Base-by-base conservation (phyloP, 768 basidiomycete genomes). In the Peribolospora kevripleyi region DNA sequence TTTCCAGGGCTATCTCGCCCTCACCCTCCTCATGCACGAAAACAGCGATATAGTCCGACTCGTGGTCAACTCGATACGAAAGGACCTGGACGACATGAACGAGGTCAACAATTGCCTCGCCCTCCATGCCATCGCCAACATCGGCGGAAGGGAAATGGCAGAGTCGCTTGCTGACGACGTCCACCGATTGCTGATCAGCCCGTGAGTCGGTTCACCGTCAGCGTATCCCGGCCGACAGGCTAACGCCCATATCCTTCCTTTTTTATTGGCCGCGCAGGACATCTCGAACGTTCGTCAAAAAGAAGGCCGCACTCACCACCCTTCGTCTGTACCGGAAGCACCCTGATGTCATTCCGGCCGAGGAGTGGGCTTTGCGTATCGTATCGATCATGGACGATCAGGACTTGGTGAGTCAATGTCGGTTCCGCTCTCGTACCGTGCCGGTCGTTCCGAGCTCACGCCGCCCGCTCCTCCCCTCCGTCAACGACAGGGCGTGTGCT, bases 91-190 rank as follows among this genome's bases (percentile, higher is more conserved):
- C 59, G 83, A 84, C 59, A 84, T 84, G 62, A 84, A 83, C 63
- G 93, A 97, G 66, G 75, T 93, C 59, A 83, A 83, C 68, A 97
- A 95, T 63, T 97, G 93, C 63, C 74, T 98, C 55, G 93, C 93
- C 2, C 70, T 98, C 54, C 93, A 98, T 63, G 93, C 93, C 11
- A 95, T 98, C 61, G 93, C 93, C 7, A 98, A 95, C 61, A 84
- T 98, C 36, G 93, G 93, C 49, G 84, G 90, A 46, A 83, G 82
- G 62, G 93, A 97, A 68, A 98, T 98, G 87, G 91, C 93, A 6
- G 93, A 98, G 65, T 82, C 88, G 6, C 73, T 98, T 48, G 79
- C 76, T 7, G 84, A 85, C 62, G 88, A 91, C 62, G 93, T 98
- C 1, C 91, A 97, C 68, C 76, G 90, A 50, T 70, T 93, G 25